Conservation (phyloP, 768 basidiomycete genomes). For the Paxillus ammoniavirescens region DNA sequence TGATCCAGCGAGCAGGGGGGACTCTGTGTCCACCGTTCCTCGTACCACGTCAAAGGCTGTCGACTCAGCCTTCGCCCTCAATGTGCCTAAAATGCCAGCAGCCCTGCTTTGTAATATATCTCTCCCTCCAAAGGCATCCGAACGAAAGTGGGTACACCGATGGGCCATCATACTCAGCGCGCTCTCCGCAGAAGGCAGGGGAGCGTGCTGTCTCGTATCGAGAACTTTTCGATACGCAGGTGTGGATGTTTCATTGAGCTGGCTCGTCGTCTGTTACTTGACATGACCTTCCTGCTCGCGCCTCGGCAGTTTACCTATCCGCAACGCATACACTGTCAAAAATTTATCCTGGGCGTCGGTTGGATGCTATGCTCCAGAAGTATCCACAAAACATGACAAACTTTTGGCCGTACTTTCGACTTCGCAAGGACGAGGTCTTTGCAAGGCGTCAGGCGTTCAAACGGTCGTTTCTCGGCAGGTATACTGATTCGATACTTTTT, state of each 20-base stretch:
- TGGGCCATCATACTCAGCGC: conserved; percentile 56
- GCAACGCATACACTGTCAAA: conserved; percentile 48
- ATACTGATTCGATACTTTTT: conserved; percentile 26
- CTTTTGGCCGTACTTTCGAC: conserved; percentile 69
- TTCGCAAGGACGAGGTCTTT: conserved; percentile 45
- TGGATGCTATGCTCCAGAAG: conserved; percentile 36
- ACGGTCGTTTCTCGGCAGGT: conserved; percentile 49
- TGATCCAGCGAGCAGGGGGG: background rate
- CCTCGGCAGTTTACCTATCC: conserved; percentile 56
- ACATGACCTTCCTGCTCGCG: background rate
- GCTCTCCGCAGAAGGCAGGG: conserved; percentile 44
- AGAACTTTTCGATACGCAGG: conserved; percentile 65
- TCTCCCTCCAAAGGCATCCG: conserved; percentile 56
- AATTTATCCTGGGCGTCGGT: conserved; percentile 50
- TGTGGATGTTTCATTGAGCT: conserved; percentile 19
- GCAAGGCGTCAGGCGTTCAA: conserved; percentile 40
- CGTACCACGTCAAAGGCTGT: background rate
- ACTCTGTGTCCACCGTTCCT: too few relatives aligned
- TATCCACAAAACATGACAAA: conserved; percentile 51
- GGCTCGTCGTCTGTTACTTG: background rate
- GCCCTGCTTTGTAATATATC: conserved; percentile 41
- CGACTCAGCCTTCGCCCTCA: background rate
- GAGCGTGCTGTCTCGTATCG: conserved; percentile 51
- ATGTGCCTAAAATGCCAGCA: background rate
- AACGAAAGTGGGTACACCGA: conserved; percentile 51